A percentile compares a stretch with the other conserved stretches of the same genome.
Conservation (phyloP, 2,329 filamentous ascomycete genomes). For the Beauveria caledonica region DNA sequence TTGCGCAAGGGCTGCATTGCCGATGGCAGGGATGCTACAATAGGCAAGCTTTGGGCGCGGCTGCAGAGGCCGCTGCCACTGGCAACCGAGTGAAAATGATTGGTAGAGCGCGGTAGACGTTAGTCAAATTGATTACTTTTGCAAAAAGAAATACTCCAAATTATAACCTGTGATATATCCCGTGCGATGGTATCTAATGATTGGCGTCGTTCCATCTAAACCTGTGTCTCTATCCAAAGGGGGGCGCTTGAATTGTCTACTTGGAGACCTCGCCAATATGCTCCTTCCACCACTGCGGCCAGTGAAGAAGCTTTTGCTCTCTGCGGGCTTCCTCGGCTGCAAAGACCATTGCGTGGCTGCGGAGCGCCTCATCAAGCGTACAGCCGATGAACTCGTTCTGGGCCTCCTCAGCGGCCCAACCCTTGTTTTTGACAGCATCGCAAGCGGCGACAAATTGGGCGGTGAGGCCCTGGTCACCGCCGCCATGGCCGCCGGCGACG, state of each 20-base stretch:
- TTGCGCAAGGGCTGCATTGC: conserved; percentile 22
- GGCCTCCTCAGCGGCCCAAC: conserved; percentile 57
- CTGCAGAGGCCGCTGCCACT: conserved; percentile 11
- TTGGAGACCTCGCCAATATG: conserved; percentile 20
- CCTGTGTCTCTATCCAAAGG: background rate
- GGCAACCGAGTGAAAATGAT: background rate
- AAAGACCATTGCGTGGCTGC: conserved; percentile 88
- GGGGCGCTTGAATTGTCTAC: background rate
- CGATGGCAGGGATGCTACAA: conserved; percentile 17
- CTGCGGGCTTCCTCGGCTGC: conserved; percentile 81
- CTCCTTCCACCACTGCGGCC: conserved; percentile 64
- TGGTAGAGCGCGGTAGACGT: background rate
- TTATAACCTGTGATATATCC: background rate
- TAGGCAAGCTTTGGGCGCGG: background rate
- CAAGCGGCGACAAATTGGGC: conserved; percentile 78
- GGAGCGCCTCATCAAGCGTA: conserved; percentile 76
- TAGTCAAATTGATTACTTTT: background rate
- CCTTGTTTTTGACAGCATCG: conserved; percentile 65
- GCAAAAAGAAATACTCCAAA: background rate
- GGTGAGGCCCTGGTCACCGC: conserved; percentile 50
- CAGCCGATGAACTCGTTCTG: conserved; percentile 73
- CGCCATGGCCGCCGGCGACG: conserved; percentile 32
- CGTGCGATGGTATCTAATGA: background rate
- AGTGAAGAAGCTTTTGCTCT: conserved; percentile 62
- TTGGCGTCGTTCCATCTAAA: background rate